phyloP scores from a whole-genome alignment of 2,329 filamentous ascomycete genomes.

The Xylariomycetidae sp. region DNA sequence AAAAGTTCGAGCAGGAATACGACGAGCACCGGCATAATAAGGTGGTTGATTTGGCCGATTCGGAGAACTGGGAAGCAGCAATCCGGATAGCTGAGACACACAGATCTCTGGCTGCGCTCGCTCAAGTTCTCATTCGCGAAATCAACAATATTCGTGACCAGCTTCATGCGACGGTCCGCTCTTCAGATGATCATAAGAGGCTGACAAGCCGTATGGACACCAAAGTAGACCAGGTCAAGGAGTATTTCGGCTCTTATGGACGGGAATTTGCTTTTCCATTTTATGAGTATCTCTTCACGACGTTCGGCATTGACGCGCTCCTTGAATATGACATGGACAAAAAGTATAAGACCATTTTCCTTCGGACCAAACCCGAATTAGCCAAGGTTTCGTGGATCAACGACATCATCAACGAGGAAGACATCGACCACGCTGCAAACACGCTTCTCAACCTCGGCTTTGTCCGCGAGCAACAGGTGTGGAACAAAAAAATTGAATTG shows the following conservation, averaged over 20 bases:
- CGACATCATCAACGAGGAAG: constrained; percentile 71
- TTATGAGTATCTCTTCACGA: constrained; percentile 71
- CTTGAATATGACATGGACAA: constrained; percentile 69
- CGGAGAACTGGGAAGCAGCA: constrained; percentile 53
- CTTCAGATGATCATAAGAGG: constrained; percentile 31
- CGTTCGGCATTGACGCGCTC: constrained; percentile 61
- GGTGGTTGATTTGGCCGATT: constrained; percentile 48
- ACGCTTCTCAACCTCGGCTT: constrained; percentile 68
- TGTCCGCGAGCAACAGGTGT: constrained; percentile 70
- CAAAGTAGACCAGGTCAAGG: constrained; percentile 43
- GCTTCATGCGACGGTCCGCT: constrained; percentile 26
- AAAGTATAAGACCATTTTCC: constrained; percentile 69
- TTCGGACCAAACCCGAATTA: constrained; percentile 66
- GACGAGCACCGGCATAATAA: constrained; percentile 47
- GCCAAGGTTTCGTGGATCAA: constrained; percentile 92
- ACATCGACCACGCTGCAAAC: constrained; percentile 68
- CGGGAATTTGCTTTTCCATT: constrained; percentile 69
- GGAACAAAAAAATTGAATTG: constrained; percentile 91
- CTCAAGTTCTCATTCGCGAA: constrained; percentile 51
- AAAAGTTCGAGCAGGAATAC: constrained; percentile 45
- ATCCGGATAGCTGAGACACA: constrained; percentile 57
- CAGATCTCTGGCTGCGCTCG: constrained; percentile 49
- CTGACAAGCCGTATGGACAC: constrained; percentile 39
- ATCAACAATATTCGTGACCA: constrained; percentile 38
- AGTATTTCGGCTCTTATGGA: constrained; percentile 60